Evolutionary conservation across 257 asterid species (phyloP).

Genomic region (Petunia secreta): DNA sequence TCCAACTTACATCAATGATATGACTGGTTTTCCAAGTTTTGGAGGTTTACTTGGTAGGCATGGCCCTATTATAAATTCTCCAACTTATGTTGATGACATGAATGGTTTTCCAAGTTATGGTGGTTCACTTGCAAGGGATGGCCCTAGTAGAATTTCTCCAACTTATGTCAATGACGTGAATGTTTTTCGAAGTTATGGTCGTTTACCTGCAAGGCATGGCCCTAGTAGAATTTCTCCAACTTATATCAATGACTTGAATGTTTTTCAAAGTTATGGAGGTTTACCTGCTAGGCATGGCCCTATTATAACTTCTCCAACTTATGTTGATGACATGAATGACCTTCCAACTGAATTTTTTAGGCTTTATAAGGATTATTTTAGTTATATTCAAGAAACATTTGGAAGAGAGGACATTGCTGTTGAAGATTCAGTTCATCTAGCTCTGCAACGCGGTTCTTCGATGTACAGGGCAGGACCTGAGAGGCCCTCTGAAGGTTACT

Average conservation of each 20-base stretch:
- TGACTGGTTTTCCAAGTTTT: not conserved
- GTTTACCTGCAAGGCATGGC: not conserved
- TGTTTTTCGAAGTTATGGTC: not conserved
- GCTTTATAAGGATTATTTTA: slow-evolving; percentile 44
- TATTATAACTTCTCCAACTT: not conserved
- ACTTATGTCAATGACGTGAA: not conserved
- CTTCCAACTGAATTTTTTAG: slow-evolving; percentile 31
- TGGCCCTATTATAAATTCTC: not conserved
- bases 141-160: not conserved
- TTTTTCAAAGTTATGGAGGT: not conserved
- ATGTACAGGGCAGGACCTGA: slow-evolving; percentile 35
- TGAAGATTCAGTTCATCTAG: slow-evolving; percentile 29
- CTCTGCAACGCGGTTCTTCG: slow-evolving; percentile 39
- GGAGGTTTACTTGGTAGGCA: not conserved
- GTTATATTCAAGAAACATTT: slow-evolving; percentile 44
- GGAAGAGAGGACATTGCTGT: slow-evolving; percentile 43
- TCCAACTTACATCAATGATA: not conserved
- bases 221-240: not conserved
- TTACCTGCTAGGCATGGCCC: not conserved
- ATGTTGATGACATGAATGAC: not conserved
- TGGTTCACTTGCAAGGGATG: not conserved
- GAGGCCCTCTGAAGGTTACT: slow-evolving; percentile 37
- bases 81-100: not conserved
- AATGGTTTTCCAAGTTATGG: slow-evolving; percentile 11
- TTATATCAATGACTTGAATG: too few relatives aligned